Evolutionary conservation across 148 eudicot genomes (phyloP), one percentile per base, ranked within the genome.

Genomic region (Cornus florida): DNA sequence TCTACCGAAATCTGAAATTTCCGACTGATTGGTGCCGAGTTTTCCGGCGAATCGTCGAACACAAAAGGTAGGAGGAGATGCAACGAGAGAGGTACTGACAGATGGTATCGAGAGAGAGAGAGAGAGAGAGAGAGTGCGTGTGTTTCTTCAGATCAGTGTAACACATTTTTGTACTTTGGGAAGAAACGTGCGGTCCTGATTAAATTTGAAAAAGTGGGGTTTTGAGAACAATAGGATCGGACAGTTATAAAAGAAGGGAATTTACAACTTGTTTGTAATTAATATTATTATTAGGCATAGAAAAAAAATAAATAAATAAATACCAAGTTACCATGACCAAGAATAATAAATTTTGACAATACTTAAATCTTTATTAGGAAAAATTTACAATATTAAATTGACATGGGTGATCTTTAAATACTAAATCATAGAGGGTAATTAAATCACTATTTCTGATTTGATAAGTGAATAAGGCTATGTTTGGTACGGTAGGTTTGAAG

Each of bases 31-130:
- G 38, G 10, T 7, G n/a, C 13, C 13, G 62, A 50, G 20, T 23
- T 4, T 53, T 12, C 41, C 73, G 31, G 67, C 73, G 65, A 70
- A 77, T 68, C 79, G 43, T 68, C 79, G 43, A 39, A 43, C 35
- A 32, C 75, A 69, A 38, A 33, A 33, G 53, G 50, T 7, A 35
- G 19, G 1, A 33, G 33, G 50, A 56, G 65, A 48, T 32, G 23
- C 60, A 16, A 19, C 66, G 24, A 62, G 64, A 4, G 64, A 57
- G 7, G 19, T 62, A 62, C 66, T 2, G 66, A 62, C 19, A 4
- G 66, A 62, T 62, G 16, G 66, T 62, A 7, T 62, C 7, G 0
- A 57, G 64, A 57, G 8, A 62, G 66, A 4, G n/a, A n/a, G n/a
- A n/a, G n/a, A n/a, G n/a, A n/a, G n/a, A n/a, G n/a, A n/a, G n/a